phyloP scores from a whole-genome alignment of 2,329 filamentous ascomycete genomes.

The Neofusicoccum laricinum region DNA sequence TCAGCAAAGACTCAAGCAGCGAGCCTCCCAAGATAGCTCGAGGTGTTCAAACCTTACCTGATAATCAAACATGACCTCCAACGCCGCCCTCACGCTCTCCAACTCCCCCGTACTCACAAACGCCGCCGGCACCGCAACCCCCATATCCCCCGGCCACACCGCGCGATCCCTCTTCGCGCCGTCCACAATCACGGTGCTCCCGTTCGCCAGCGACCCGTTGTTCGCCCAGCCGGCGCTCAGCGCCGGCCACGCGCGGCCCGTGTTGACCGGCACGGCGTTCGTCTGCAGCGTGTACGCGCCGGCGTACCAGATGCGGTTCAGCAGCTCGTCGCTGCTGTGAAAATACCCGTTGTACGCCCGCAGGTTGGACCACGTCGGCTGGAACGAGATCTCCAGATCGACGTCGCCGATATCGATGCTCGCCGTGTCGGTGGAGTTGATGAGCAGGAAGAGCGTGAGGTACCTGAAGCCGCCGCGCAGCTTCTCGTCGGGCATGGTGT shows the following conservation, averaged over 20 bases:
- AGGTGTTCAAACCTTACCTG: slow-evolving; percentile 47
- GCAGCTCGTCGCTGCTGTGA: slow-evolving; percentile 30
- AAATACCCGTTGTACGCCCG: slow-evolving; percentile 41
- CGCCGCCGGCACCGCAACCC: slow-evolving; percentile 43
- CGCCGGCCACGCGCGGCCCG: slow-evolving; percentile 24
- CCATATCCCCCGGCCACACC: slow-evolving; percentile 51
- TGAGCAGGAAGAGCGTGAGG: slow-evolving; percentile 47
- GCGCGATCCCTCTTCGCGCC: slow-evolving; percentile 42
- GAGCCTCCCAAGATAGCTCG: too few species aligned
- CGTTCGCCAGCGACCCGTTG: slow-evolving; percentile 35
- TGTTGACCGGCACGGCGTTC: slow-evolving; percentile 31
- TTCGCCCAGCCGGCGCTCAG: slow-evolving; percentile 32
- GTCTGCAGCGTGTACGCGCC: slow-evolving; percentile 54
- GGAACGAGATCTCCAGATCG: slow-evolving; percentile 45
- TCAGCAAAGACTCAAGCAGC: neutral
- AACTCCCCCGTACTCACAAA: slow-evolving; percentile 40
- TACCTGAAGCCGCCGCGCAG: slow-evolving; percentile 55
- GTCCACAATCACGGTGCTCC: slow-evolving; percentile 39
- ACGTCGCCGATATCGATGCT: slow-evolving; percentile 40
- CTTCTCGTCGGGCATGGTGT: slow-evolving; percentile 43
- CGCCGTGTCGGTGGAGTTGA: slow-evolving; percentile 24
- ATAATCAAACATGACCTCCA: slow-evolving; percentile 21
- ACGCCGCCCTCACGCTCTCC: slow-evolving; percentile 46
- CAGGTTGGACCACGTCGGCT: slow-evolving; percentile 49
- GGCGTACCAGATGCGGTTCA: slow-evolving; percentile 48